These are phyloP conservation scores for Arxiozyma slooffiae DNA, from an alignment of 1,139 yeast species.

Conservation along the genomic window DNA sequence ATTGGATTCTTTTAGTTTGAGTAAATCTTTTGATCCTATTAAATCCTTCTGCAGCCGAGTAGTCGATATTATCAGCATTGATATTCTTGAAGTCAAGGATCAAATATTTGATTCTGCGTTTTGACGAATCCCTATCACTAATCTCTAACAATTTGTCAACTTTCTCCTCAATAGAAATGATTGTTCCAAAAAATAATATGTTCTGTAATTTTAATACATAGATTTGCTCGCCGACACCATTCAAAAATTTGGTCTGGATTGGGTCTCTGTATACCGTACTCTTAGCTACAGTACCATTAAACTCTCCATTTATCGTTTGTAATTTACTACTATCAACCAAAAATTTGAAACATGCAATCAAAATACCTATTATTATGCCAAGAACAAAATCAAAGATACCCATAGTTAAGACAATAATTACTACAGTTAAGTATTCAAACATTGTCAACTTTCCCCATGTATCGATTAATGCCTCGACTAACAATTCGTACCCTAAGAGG, in stretches of 20 bases:
- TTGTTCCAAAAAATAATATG: slow-evolving; percentile 85
- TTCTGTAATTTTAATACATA: slow-evolving; percentile 83
- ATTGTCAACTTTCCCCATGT: slow-evolving; percentile 66
- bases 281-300: slow-evolving; percentile 80
- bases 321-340: slow-evolving; percentile 82
- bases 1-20: slow-evolving; percentile 56
- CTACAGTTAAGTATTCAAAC: slow-evolving; percentile 76
- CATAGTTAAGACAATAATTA: slow-evolving; percentile 82
- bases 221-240: slow-evolving; percentile 82
- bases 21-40: slow-evolving; percentile 74
- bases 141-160: slow-evolving; percentile 50
- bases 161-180: slow-evolving; percentile 76
- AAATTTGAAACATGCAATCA: slow-evolving; percentile 84
- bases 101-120: slow-evolving; percentile 50
- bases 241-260: slow-evolving; percentile 74
- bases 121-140: slow-evolving; percentile 40
- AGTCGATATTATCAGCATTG: slow-evolving; percentile 60
- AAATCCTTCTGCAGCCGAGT: slow-evolving; percentile 94
- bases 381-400: slow-evolving; percentile 91
- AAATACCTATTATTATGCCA: slow-evolving; percentile 83
- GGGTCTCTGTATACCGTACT: slow-evolving; percentile 92
- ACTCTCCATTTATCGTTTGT: slow-evolving; percentile 72
- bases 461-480: slow-evolving; percentile 78
- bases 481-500: slow-evolving; percentile 77
- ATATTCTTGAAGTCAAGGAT: slow-evolving; percentile 81